phyloP scores from a whole-genome alignment of 2,329 filamentous ascomycete species.

The Chalaropsis thielavioides region DNA sequence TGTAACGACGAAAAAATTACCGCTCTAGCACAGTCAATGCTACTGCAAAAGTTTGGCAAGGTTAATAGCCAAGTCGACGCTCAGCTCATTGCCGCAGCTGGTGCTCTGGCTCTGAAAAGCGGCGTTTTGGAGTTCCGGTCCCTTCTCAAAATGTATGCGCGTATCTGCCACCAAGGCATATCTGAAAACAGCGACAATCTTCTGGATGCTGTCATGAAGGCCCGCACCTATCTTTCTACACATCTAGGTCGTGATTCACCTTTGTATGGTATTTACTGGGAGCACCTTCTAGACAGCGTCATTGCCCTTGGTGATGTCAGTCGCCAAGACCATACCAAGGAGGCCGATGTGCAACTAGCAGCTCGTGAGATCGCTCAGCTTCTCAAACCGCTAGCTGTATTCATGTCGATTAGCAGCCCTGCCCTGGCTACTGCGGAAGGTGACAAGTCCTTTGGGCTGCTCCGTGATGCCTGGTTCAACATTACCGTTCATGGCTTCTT shows the following conservation, averaged over 20 bases:
- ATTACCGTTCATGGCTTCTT: constrained; percentile 88
- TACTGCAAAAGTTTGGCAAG: constrained; percentile 88
- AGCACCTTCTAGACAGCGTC: constrained; percentile 70
- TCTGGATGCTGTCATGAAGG: constrained; percentile 60
- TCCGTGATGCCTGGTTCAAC: constrained; percentile 96
- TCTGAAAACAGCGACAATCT: constrained; percentile 52
- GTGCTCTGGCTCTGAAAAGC: constrained; percentile 60
- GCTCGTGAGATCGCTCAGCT: constrained; percentile 78
- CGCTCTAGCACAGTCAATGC: constrained; percentile 83
- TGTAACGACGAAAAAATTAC: constrained; percentile 85
- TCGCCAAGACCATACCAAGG: constrained; percentile 55
- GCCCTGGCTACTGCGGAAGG: constrained; percentile 37
- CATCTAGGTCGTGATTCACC: constrained; percentile 54
- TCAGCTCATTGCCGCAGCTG: constrained; percentile 71
- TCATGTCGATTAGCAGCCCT: constrained; percentile 53
- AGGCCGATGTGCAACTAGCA: constrained; percentile 67
- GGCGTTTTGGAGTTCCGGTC: constrained; percentile 72
- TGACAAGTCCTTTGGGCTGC: constrained; percentile 56
- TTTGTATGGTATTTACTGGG: constrained; percentile 69
- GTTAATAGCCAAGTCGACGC: constrained; percentile 68
- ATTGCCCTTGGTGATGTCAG: constrained; percentile 82
- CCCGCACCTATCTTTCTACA: constrained; percentile 62
- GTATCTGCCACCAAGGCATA: constrained; percentile 58
- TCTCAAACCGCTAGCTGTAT: constrained; percentile 69
- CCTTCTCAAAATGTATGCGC: constrained; percentile 69